Evolutionary conservation across 805 yeast genomes (phyloP), one percentile per base, ranked within the genome.

Genomic region (Kodamaea nitidulidarum): DNA sequence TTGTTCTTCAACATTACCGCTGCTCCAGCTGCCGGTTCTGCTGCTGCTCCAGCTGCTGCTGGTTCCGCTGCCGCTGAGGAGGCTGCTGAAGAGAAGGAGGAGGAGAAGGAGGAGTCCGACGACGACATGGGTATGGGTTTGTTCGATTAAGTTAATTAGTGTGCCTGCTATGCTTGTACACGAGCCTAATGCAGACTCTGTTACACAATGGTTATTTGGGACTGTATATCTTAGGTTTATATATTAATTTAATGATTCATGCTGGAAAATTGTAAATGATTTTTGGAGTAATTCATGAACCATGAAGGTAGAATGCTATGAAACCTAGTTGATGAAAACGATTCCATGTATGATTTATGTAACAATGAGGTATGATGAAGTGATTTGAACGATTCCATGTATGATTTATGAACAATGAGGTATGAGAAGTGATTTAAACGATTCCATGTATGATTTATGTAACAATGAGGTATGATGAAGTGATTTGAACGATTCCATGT

Each of bases 1-100:
- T 63, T 66, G 44, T 69, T 69, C 71, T 69, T 69, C 67, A 69
- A 69, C 72, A 60, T 69, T 58, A 60, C 67, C 39, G 50, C 73
- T 54, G 72, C 56, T 48, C 68, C 73, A 49, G 72, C 72, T 56
- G 60, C 68, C 44, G 64, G 54, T 56, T 63, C 67, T 46, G 60
- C 63, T 39, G 63, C 58, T 48, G 58, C 56, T 46, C 67, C 58
- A 51, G 67, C 60, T 43, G 66, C 49, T 48, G 67, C 54, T 37
- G 68, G 52, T 37, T 67, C 49, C 36, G 70, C 47, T 39, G 68
- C 49, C 36, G 68, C 47, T 33, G 70, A 49, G 32, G 61, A 45
- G 39, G 60, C 46, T 40, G 59, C 48, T 41, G 54, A 41, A 16
- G 66, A 58, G 52, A 65, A 58, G 49, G 63, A 54, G 35, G 50